These are phyloP conservation scores for Stachybotrys echinatus DNA, from an alignment of 2,329 filamentous ascomycete species.

Conservation along the genomic window DNA sequence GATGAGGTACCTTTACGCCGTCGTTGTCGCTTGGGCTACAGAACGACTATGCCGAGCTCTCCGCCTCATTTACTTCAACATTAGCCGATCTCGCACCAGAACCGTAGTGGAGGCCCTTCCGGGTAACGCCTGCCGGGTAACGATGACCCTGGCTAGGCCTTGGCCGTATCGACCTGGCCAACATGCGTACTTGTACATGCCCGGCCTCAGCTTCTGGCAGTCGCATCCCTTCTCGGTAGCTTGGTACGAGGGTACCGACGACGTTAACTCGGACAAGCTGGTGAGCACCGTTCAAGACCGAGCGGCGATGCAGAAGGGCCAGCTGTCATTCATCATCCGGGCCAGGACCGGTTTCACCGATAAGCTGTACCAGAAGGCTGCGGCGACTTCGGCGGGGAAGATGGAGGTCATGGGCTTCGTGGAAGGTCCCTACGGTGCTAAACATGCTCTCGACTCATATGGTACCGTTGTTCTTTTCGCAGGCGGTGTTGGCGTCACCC, in stretches of 20 bases:
- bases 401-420: slow-evolving; percentile 61
- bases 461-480: slow-evolving; percentile 76
- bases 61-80: slow-evolving; percentile 59
- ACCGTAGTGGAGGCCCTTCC: slow-evolving; percentile 71
- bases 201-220: slow-evolving; percentile 64
- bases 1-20: slow-evolving; percentile 53
- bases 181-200: slow-evolving; percentile 77
- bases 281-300: slow-evolving; percentile 56
- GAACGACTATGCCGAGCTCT: slow-evolving; percentile 58
- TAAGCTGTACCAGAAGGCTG: slow-evolving; percentile 62
- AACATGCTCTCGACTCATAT: slow-evolving; percentile 67
- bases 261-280: slow-evolving; percentile 46
- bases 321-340: slow-evolving; percentile 67
- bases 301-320: slow-evolving; percentile 54
- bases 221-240: slow-evolving; percentile 77
- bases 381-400: slow-evolving; percentile 53
- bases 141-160: slow-evolving; percentile 68
- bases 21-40: slow-evolving; percentile 60
- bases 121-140: slow-evolving; percentile 69
- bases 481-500: slow-evolving; percentile 75
- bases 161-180: slow-evolving; percentile 72
- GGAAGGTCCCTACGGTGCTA: slow-evolving; percentile 73
- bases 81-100: slow-evolving; percentile 60
- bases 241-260: slow-evolving; percentile 65
- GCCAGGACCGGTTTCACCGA: slow-evolving; percentile 70